Evolutionary conservation across 129 eudicot species (phyloP).

Genomic region (Saussurea involucrata): DNA sequence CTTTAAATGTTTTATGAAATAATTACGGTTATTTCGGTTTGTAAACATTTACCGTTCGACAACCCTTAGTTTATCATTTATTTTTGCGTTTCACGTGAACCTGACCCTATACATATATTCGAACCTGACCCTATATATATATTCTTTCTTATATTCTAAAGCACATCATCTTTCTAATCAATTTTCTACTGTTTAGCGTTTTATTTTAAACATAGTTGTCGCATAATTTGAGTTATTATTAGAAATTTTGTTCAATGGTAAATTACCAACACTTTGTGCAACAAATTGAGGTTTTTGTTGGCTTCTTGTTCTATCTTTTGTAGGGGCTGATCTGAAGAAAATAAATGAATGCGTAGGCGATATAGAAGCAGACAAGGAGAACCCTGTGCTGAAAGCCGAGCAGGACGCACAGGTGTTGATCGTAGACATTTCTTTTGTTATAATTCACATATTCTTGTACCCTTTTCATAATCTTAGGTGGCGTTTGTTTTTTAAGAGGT

Average conservation of each 20-base stretch:
- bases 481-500: too few species aligned
- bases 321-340: constrained; percentile 69
- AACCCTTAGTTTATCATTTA: too few species aligned
- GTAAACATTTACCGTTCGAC: too few species aligned
- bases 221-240: background rate
- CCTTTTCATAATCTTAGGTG: background rate
- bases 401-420: constrained; percentile 81
- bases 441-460: background rate
- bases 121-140: too few species aligned
- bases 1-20: background rate
- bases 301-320: constrained; percentile 3
- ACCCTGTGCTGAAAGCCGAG: constrained; percentile 63
- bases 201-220: background rate
- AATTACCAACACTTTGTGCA: background rate
- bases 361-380: constrained; percentile 64
- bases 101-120: too few species aligned
- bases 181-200: background rate
- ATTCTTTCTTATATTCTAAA: too few species aligned
- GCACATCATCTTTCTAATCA: background rate
- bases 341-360: constrained; percentile 80
- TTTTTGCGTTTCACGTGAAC: too few species aligned
- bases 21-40: background rate
- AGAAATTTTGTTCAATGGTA: background rate
- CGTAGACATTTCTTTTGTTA: background rate
- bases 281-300: background rate